These are phyloP conservation scores for Aspergillus sclerotioniger DNA, from an alignment of 495 filamentous ascomycete genomes.

Conservation along the genomic window DNA sequence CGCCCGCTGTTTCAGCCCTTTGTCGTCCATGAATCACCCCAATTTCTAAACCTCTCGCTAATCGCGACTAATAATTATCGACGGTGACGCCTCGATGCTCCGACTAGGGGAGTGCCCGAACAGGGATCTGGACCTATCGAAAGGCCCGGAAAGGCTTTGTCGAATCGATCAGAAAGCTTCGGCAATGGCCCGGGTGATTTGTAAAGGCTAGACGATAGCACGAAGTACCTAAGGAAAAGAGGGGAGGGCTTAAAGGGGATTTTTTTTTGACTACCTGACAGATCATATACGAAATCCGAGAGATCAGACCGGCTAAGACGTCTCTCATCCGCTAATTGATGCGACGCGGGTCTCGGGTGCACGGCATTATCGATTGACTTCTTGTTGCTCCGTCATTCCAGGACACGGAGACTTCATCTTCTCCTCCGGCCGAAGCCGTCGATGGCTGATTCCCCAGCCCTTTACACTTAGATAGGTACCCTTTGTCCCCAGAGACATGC, in stretches of 20 bases:
- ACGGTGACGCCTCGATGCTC: neutral
- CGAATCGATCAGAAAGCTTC: conserved; percentile 1
- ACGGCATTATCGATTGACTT: neutral
- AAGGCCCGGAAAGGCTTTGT: neutral
- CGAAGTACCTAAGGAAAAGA: neutral
- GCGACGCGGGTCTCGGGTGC: neutral
- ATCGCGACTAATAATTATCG: neutral
- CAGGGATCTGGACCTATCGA: neutral
- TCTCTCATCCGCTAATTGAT: conserved; percentile 6
- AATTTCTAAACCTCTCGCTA: neutral
- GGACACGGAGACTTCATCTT: neutral
- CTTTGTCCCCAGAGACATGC: neutral
- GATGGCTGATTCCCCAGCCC: too few relatives aligned
- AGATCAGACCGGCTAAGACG: neutral
- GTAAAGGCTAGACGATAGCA: neutral
- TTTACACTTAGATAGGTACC: too few relatives aligned
- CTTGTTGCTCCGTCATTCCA: neutral
- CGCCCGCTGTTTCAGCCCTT: neutral
- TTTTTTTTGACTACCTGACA: conserved; percentile 4
- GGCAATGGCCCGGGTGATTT: neutral
- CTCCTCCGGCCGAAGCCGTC: neutral
- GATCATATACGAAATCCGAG: conserved; percentile 8
- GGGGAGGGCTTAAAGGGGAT: neutral
- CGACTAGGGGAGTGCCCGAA: neutral
- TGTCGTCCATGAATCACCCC: neutral